Base-by-base conservation (phyloP, 2,329 filamentous ascomycete genomes). In the Aureobasidium sp. region DNA sequence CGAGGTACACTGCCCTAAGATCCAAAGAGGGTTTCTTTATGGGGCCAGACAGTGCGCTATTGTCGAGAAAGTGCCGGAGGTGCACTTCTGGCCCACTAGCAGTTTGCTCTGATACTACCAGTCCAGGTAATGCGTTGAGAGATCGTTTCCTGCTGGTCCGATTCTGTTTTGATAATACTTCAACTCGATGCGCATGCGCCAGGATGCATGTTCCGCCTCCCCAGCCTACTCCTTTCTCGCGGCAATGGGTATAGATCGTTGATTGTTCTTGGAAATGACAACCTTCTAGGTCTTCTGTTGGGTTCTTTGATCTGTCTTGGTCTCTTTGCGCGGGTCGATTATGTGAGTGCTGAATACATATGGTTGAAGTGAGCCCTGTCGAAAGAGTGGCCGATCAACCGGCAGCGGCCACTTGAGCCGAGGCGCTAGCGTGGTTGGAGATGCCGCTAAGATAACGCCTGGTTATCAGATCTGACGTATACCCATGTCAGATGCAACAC, bases 41-140 rank as follows among this genome's bases (percentile, higher is more conserved):
- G 47, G 48, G 41, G 55, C 44, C 55, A 59, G 55, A 46, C 41
- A 39, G 32, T 59, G 55, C 55, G 44, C 53, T 57, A 39, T 59
- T 48, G 42, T 27, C 32, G 42, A 48, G 44, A 47, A 59, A 47
- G 44, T 37, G 41, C 55, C 15, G n/a, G 20, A 48, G 32, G 9
- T 37, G 55, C 55, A 59, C 42, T 39, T 48, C 42, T 59, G 55
- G 55, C 55, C 55, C 55, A n/a, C 20, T 37, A 2, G 9, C 29
- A 12, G 15, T n/a, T 48, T 48, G 10, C 8, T 29, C 20, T 32
- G 27, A 39, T 17, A 32, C 20, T 37, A 48, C 32, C 55, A 27
- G 23, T 29, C 53, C 27, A 36, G 41, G n/a, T 13, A 13, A 36
- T 26, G 41, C 34, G 7, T 20, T 26, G n/a, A 26, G 10, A 46